These are phyloP conservation scores for Rhizopus arrhizus DNA, from an alignment of 371 early-diverging fungal genomes.

Conservation along the genomic window DNA sequence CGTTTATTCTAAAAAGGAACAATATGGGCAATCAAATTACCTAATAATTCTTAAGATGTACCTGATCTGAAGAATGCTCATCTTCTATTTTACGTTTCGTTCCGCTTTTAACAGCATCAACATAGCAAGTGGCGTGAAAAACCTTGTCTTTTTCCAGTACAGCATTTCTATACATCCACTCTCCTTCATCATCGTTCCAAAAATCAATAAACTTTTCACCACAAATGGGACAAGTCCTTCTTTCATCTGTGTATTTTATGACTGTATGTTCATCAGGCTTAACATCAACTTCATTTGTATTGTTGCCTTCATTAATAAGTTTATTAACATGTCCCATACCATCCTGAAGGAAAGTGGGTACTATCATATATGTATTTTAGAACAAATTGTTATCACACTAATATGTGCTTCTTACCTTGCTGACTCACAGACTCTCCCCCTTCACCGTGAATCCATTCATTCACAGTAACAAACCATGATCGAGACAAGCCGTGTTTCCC, in stretches of 20 bases:
- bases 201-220: constrained; percentile 81
- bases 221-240: constrained; percentile 81
- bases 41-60: no score
- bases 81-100: constrained; percentile 20
- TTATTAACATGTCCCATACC: constrained; percentile 15
- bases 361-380: constrained; percentile 14
- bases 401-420: constrained; percentile 31
- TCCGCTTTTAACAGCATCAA: constrained; percentile 52
- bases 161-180: constrained; percentile 88
- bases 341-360: constrained; percentile 47
- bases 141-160: constrained; percentile 68
- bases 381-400: background rate
- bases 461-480: constrained; percentile 83
- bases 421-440: constrained; percentile 54
- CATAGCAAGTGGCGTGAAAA: constrained; percentile 71
- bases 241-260: constrained; percentile 53
- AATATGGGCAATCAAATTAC: no score
- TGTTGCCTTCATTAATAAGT: constrained; percentile 18
- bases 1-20: no score
- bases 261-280: constrained; percentile 38
- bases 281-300: constrained; percentile 22
- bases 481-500: constrained; percentile 76
- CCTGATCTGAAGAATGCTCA: background rate
- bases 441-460: constrained; percentile 57
- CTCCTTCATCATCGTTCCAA: constrained; percentile 88